Evolutionary conservation across 2,329 filamentous ascomycete species (phyloP).

Genomic region (Fusarium buharicum): DNA sequence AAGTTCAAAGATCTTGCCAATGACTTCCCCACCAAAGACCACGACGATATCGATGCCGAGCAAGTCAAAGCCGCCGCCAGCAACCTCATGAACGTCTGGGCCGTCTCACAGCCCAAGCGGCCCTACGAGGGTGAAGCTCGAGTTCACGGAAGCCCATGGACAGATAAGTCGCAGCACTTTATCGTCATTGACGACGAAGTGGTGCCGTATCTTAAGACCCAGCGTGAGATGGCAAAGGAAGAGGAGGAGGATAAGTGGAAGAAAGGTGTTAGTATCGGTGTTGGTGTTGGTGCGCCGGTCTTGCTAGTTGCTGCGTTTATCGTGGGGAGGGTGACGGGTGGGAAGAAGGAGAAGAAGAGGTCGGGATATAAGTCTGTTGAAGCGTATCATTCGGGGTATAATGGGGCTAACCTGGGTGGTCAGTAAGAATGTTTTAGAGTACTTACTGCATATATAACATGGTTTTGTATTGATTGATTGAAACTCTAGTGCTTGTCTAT

Average conservation of each 20-base stretch:
- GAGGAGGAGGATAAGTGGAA: slow-evolving; percentile 15
- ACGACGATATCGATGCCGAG: slow-evolving; percentile 22
- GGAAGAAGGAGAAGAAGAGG: slow-evolving; percentile 17
- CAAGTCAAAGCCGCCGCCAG: slow-evolving; percentile 26
- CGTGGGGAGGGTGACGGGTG: slow-evolving; percentile 1
- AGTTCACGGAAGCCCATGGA: slow-evolving; percentile 15
- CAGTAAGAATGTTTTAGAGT: too few relatives aligned
- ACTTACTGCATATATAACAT: too few relatives aligned
- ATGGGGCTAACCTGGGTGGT: slow-evolving; percentile 21
- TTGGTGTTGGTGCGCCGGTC: slow-evolving; percentile 20
- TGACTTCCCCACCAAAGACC: slow-evolving; percentile 23
- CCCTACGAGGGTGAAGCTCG: slow-evolving; percentile 15
- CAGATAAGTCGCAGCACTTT: slow-evolving; percentile 31
- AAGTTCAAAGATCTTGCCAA: slow-evolving; percentile 29
- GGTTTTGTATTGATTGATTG: too few relatives aligned
- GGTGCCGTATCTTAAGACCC: slow-evolving; percentile 17
- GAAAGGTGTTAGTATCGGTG: slow-evolving; percentile 19
- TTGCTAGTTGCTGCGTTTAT: slow-evolving; percentile 16
- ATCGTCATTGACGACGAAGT: slow-evolving; percentile 23
- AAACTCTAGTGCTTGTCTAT: too few relatives aligned
- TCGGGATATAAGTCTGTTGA: slow-evolving; percentile 25
- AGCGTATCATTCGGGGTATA: slow-evolving; percentile 24
- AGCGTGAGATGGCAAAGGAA: not conserved
- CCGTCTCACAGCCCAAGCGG: slow-evolving; percentile 24
- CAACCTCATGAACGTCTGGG: slow-evolving; percentile 21